Evolutionary conservation across 1,284 basidiomycete species (phyloP), one percentile per base, ranked within the genome.

Genomic region (Volvariella volvacea): DNA sequence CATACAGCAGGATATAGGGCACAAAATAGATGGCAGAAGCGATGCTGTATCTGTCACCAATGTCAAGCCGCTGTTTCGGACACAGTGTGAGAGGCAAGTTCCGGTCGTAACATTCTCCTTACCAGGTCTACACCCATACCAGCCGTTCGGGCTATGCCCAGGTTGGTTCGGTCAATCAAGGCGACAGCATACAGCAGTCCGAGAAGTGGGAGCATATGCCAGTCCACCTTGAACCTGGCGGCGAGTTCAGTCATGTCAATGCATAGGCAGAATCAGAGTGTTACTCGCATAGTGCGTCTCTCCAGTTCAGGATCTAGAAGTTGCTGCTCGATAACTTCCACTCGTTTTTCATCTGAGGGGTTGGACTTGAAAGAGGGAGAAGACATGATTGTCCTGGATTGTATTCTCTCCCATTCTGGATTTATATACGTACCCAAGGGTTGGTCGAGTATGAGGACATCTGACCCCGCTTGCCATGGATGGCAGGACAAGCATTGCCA

Each of bases 41-140:
- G 47, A 72, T 63, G 52, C 67, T 71, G 53, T 67, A 73, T 17
- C 71, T 65, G 22, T 55, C 49, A 22, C 70, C 69, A 42, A 66
- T 48, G 20, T 51, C 52, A 42, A 71, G 50, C 39, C 57, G 45
- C 68, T 71, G 42, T 37, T 32, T 15, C 19, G 16, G 36, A 22
- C 6, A 16, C 10, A 25, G 20, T 22, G 28, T 31, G 39, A 31
- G 8, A 16, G 6, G 15, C 4, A n/a, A 16, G 14, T 7, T 7
- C n/a, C 14, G 42, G 37, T 28, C 25, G 33, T 22, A 3, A 12
- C 19, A 16, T 39, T 47, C 36, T 17, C 50, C 61, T 47, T 42
- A 71, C 71, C 20, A 73, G 57, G 44, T 67, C 69, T 45, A 57
- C 52, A 43, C 64, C 69, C 68, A 73, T 64, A 17, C 71, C 71